Conservation (phyloP, 2,329 filamentous ascomycete species). For the Cadophora sp. region DNA sequence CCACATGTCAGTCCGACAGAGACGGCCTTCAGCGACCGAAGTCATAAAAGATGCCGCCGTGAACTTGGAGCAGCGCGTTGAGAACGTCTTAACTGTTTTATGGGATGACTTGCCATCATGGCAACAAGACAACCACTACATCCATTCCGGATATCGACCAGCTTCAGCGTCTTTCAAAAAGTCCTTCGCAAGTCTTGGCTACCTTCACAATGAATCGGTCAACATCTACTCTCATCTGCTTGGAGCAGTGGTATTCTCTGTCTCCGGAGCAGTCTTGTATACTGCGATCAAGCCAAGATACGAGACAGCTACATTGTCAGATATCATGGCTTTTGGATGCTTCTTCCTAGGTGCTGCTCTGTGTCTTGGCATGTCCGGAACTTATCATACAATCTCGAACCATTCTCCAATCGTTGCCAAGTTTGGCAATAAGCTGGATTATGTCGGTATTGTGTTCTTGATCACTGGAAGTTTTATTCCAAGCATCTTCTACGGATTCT, state of each 20-base stretch:
- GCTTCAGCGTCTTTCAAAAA: slow-evolving; percentile 64
- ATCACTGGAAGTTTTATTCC: slow-evolving; percentile 94
- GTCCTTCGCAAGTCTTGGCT: slow-evolving; percentile 63
- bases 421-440: slow-evolving; percentile 93
- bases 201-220: slow-evolving; percentile 68
- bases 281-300: slow-evolving; percentile 69
- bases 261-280: slow-evolving; percentile 60
- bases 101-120: slow-evolving; percentile 59
- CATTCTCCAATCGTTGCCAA: slow-evolving; percentile 80
- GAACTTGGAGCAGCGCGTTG: slow-evolving; percentile 43
- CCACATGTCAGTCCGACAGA: slow-evolving; percentile 40
- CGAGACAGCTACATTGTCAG: slow-evolving; percentile 62
- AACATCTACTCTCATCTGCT: slow-evolving; percentile 76
- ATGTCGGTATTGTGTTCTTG: slow-evolving; percentile 88
- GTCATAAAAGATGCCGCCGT: slow-evolving; percentile 35
- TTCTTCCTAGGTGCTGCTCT: slow-evolving; percentile 79
- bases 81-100: slow-evolving; percentile 50
- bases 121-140: slow-evolving; percentile 73
- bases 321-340: slow-evolving; percentile 76
- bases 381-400: slow-evolving; percentile 84
- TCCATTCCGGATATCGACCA: slow-evolving; percentile 69
- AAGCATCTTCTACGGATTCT: slow-evolving; percentile 86
- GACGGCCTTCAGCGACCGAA: slow-evolving; percentile 37
- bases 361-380: slow-evolving; percentile 82
- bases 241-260: slow-evolving; percentile 66